Percentiles rank a stretch among this genome's conserved stretches.
Evolutionary conservation across 176 grass and related monocot species (phyloP).

Genomic region (Ampelocalamus luodianensis): DNA sequence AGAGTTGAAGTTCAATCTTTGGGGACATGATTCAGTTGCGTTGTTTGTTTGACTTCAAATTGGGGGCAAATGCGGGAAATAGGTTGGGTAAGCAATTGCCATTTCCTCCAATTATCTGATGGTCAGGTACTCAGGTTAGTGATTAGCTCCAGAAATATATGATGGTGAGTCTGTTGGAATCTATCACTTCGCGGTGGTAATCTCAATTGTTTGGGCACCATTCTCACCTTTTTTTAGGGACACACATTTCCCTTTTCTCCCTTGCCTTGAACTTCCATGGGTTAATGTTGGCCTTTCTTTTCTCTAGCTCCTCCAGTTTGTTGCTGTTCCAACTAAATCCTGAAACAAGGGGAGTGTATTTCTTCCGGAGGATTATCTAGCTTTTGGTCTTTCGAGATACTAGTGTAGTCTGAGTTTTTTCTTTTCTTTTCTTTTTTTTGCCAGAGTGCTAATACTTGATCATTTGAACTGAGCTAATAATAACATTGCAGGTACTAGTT

Average conservation of each 20-base stretch:
- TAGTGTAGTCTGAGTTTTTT: conserved; percentile 4
- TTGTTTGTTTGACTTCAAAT: conserved; percentile 56
- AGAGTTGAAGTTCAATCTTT: conserved; percentile 56
- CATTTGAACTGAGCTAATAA: conserved; percentile 50
- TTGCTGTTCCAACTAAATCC: conserved; percentile 26
- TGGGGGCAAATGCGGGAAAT: conserved; percentile 47
- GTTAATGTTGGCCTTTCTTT: conserved; percentile 30
- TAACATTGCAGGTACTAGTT: conserved; percentile 68
- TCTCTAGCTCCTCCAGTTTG: conserved; percentile 35
- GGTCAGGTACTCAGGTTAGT: conserved; percentile 55
- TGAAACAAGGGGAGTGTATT: conserved; percentile 16
- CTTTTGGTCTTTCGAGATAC: conserved; percentile 34
- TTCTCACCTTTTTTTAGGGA: not conserved
- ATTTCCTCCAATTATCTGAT: conserved; percentile 46
- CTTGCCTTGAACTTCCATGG: conserved; percentile 20
- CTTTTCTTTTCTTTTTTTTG: too few relatives aligned
- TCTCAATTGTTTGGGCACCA: conserved; percentile 14
- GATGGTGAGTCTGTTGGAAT: conserved; percentile 34
- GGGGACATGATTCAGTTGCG: conserved; percentile 30
- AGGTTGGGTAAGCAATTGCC: conserved; percentile 52
- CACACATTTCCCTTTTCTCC: conserved; percentile 3
- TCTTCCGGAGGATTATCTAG: conserved; percentile 28
- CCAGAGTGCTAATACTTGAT: conserved; percentile 37
- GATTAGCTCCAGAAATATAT: conserved; percentile 49
- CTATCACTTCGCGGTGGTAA: conserved; percentile 17